Conservation (phyloP, 1,284 basidiomycete genomes). For the Rhodotorula sp. region DNA sequence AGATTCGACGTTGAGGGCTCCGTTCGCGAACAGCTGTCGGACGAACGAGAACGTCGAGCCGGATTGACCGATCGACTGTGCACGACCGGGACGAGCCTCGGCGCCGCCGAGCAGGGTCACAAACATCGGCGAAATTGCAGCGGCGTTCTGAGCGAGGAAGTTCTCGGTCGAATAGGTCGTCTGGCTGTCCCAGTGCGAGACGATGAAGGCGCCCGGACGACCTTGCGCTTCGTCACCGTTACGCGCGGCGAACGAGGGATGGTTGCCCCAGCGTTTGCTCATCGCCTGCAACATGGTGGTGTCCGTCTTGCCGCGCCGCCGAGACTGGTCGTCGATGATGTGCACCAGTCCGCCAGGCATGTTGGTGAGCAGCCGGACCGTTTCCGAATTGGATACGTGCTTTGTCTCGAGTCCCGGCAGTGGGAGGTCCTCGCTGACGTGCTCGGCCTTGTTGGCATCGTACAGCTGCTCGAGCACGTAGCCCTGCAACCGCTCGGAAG, state of each 20-base stretch:
- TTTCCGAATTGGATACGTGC: constrained; percentile 90
- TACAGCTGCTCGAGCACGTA: constrained; percentile 79
- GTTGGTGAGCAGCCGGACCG: constrained; percentile 79
- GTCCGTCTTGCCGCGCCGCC: constrained; percentile 84
- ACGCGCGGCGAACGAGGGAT: constrained; percentile 69
- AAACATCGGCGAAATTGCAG: constrained; percentile 88
- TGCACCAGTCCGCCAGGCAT: constrained; percentile 87
- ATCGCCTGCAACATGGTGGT: constrained; percentile 93
- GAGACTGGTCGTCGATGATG: constrained; percentile 96
- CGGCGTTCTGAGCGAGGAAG: constrained; percentile 85
- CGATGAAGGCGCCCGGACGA: constrained; percentile 81
- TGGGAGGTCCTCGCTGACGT: constrained; percentile 77
- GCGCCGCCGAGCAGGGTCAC: constrained; percentile 76
- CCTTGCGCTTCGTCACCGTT: constrained; percentile 65
- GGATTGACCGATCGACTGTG: constrained; percentile 45
- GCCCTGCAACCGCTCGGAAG: constrained; percentile 83
- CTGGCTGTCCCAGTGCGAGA: constrained; percentile 86
- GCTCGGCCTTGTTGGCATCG: constrained; percentile 69
- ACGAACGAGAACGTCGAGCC: constrained; percentile 89
- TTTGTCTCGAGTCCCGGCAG: constrained; percentile 63
- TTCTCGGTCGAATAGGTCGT: constrained; percentile 87
- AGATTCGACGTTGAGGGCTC: constrained; percentile 81
- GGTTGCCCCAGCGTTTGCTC: constrained; percentile 88
- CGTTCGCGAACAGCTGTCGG: constrained; percentile 79
- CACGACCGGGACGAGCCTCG: neutral